Conservation (phyloP, 202 grass and related monocot genomes). For the Saccharum hybrid region DNA sequence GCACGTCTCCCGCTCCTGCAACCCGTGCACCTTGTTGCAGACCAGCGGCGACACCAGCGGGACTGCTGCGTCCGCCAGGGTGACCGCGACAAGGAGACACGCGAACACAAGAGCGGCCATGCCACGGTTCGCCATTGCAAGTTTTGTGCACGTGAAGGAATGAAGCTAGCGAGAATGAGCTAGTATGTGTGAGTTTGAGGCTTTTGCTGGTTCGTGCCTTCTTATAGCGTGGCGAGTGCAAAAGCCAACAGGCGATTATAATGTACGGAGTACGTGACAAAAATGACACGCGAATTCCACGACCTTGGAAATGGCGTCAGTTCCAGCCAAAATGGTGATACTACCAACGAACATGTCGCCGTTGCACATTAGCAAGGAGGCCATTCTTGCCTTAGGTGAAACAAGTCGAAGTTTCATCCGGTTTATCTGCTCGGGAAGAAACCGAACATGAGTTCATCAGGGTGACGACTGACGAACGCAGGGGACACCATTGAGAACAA, state of each 20-base stretch:
- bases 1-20: conserved; percentile 46
- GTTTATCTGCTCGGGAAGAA: too few relatives aligned
- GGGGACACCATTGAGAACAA: too few relatives aligned
- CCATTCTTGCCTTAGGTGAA: too few relatives aligned
- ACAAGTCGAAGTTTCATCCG: too few relatives aligned
- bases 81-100: background rate
- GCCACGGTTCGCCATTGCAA: background rate
- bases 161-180: too few relatives aligned
- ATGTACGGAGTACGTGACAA: background rate
- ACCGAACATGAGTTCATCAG: too few relatives aligned
- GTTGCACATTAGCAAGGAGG: too few relatives aligned
- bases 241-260: background rate
- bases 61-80: background rate
- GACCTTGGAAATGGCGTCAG: background rate
- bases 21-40: conserved; percentile 46
- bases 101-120: background rate
- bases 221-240: background rate
- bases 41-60: background rate
- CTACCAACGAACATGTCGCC: background rate
- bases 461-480: too few relatives aligned
- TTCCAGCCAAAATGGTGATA: background rate
- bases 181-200: too few relatives aligned
- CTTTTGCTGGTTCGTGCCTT: background rate
- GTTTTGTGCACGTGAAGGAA: background rate
- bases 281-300: background rate